Evolutionary conservation across 768 basidiomycete species (phyloP), one percentile per base, ranked within the genome.

Genomic region (Guyanaporus albipodus): DNA sequence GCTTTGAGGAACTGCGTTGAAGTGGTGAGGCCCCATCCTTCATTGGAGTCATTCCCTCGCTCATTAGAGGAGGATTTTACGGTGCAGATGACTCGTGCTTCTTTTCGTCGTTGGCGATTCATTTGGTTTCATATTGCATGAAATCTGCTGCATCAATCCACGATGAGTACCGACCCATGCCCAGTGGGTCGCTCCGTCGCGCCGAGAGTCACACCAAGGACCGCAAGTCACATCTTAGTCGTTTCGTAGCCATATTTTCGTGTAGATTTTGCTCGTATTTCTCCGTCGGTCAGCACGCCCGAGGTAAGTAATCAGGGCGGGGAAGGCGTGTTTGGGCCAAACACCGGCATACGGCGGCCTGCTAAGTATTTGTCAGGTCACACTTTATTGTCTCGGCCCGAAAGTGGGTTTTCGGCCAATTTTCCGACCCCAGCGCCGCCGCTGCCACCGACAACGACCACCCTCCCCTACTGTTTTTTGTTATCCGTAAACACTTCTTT

Each of bases 391-490:
- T 76, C 61, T 72, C 76, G 75, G 77, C 69, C 76, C 77, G 77
- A 77, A 73, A 74, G 60, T 55, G 59, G 60, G 70, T 73, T 78
- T 78, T 78, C 77, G 76, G 78, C 72, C 75, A 79, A 76, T 76
- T 76, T 77, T 76, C 72, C 67, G 67, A 76, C 76, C 69, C 73
- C 70, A 70, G 72, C 72, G 76, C 74, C 74, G 78, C 72, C 76
- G 70, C 70, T 72, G 71, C 71, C 70, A 67, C 72, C 74, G 70
- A 72, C 70, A 67, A 69, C 73, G 70, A 73, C 63, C 48, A 61
- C 58, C 57, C 54, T 55, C 58, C 61, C 62, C 50, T 49, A 44
- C 38, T 48, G 54, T 60, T 56, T 61, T 53, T 14, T 51, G 38
- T 58, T 52, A 52, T 57, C 67, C 64, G 69, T 64, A 68, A 68